A percentile compares a stretch with the other conserved stretches of the same genome.
Conservation (phyloP, 116 monocot species). For the Thalassia testudinum region DNA sequence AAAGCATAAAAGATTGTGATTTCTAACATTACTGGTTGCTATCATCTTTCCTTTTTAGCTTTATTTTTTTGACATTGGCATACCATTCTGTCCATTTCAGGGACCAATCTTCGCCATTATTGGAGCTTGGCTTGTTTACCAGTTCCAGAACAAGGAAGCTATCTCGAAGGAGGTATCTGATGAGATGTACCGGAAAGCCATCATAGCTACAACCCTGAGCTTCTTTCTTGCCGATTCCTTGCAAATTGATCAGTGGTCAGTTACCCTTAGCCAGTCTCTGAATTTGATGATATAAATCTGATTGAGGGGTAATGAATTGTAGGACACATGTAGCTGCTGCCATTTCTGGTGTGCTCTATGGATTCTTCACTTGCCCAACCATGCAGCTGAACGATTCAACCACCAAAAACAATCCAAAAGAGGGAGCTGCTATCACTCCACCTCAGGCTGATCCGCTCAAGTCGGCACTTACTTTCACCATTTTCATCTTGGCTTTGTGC, state of each 20-base stretch:
- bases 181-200: constrained; percentile 48
- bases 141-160: constrained; percentile 48
- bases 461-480: constrained; percentile 31
- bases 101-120: constrained; percentile 62
- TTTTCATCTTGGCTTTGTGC: constrained; percentile 25
- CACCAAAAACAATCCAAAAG: constrained; percentile 20
- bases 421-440: constrained; percentile 25
- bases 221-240: constrained; percentile 42
- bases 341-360: constrained; percentile 41
- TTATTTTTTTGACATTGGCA: no score
- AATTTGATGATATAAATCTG: no score
- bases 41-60: no score
- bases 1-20: no score
- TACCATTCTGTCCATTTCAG: constrained; percentile 9
- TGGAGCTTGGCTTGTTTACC: constrained; percentile 79
- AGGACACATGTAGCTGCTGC: constrained; percentile 67
- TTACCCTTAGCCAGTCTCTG: not conserved
- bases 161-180: constrained; percentile 29
- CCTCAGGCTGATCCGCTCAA: constrained; percentile 42
- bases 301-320: not conserved
- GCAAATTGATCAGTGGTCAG: constrained; percentile 60
- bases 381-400: constrained; percentile 25
- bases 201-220: constrained; percentile 41
- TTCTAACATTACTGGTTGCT: no score
- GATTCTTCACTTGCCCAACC: constrained; percentile 45